These are phyloP conservation scores for Trichosanthes cucumerina DNA, from an alignment of 306 rosid genomes.

Conservation along the genomic window DNA sequence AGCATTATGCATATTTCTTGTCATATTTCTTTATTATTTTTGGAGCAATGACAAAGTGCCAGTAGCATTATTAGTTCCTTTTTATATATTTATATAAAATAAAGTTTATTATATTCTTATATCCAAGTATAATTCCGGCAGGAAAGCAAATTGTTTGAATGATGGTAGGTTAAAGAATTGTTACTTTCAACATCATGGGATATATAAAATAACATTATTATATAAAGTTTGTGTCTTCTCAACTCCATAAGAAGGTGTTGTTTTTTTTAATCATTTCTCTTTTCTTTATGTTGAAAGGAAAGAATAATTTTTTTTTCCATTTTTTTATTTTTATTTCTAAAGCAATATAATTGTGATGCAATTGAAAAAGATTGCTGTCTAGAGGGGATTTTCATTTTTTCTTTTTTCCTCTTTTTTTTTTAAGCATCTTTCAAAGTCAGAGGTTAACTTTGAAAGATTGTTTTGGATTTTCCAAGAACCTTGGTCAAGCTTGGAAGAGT, in stretches of 20 bases:
- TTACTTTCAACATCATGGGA: constrained; percentile 13
- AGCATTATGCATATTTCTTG: constrained; percentile 30
- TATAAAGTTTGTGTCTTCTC: constrained; percentile 11
- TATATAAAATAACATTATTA: neutral
- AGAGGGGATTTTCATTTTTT: neutral
- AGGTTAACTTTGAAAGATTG: neutral
- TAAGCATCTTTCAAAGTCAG: neutral
- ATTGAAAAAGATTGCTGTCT: neutral
- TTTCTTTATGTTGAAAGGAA: neutral
- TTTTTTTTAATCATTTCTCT: neutral
- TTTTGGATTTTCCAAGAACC: neutral
- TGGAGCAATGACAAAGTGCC: neutral
- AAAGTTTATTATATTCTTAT: constrained; percentile 1
- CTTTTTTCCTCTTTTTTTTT: neutral
- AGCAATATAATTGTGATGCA: constrained; percentile 2
- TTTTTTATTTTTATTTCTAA: neutral
- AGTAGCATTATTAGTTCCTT: neutral
- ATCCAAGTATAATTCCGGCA: constrained; percentile 17
- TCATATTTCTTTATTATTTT: neutral
- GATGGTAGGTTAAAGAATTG: constrained; percentile 10
- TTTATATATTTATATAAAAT: neutral
- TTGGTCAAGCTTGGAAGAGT: neutral
- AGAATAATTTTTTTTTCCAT: neutral
- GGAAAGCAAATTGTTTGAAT: constrained; percentile 9
- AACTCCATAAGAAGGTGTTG: constrained; percentile 2